Evolutionary conservation across 768 basidiomycete genomes (phyloP), one percentile per base, ranked within the genome.

Genomic region (Xanthoconium stramineum): DNA sequence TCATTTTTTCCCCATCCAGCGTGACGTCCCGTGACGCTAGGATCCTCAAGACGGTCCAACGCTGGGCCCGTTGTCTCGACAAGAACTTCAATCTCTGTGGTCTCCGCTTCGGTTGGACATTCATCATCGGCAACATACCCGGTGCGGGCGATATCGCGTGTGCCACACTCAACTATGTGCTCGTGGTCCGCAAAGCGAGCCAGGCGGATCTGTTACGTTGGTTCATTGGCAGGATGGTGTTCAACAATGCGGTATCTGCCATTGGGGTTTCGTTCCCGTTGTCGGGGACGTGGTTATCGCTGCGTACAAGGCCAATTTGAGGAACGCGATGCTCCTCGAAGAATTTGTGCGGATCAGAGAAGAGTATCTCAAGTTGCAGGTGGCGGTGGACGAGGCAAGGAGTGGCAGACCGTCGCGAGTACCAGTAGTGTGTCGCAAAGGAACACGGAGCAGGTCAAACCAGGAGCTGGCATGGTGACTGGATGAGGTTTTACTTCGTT

Each of bases 251-350:
- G 14, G 70, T 94, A 24, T 85, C 88, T 11, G 83, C 83, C 6
- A 76, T 75, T 75, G 89, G 13, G 88, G 92, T 1, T 67, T 85
- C 45, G 66, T 95, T 4, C 93, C 93, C 0, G 52, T 88, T 40
- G 76, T 82, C 3, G 94, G 94, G 5, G 91, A 94, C 70, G 61
- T 97, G 29, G 65, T 85, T 2, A 72, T 94, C 37, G 92, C 89
- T 2, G 71, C 82, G 3, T 96, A 77, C 78, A 95, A 94, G 68
- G 85, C 93, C 19, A 98, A 98, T 71, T 89, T 86, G 15, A 80
- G 95, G 58, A 97, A 98, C 64, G 94, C 92, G 12, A 81, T 81
- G 6, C 74, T 97, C 47, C 77, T 98, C 45, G 92, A 95, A 66
- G 91, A 94, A 69, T 94, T 83, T 70, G 72, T 97, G 52, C 79